A percentile compares a stretch with the other conserved stretches of the same genome.
Evolutionary conservation across 1,284 basidiomycete species (phyloP).

Genomic region (Trametes polyzona): DNA sequence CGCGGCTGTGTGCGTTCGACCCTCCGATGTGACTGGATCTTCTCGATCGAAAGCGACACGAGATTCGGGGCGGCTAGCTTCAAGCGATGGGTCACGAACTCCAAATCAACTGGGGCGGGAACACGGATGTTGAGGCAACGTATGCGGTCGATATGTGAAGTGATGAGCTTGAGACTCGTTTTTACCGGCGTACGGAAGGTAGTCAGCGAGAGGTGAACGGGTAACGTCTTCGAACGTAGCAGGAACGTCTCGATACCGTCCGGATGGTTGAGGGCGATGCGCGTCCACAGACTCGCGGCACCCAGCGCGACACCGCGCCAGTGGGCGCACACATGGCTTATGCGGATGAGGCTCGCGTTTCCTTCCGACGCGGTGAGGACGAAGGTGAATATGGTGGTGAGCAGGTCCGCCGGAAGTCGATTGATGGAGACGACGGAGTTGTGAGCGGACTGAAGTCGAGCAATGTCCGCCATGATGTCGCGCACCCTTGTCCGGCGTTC

Average conservation of each 20-base stretch:
- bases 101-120: not conserved
- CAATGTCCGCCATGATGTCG: not conserved
- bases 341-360: not conserved
- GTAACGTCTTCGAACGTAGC: conserved; percentile 1
- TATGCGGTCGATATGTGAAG: not conserved
- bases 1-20: not conserved
- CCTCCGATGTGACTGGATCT: not conserved
- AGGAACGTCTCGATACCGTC: conserved; percentile 2
- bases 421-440: not conserved
- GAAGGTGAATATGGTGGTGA: conserved; percentile 4
- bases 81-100: not conserved
- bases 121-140: not conserved
- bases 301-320: conserved; percentile 5
- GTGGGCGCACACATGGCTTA: conserved; percentile 4
- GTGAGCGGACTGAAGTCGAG: not conserved
- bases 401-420: conserved; percentile 5
- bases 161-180: not conserved
- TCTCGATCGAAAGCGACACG: conserved; percentile 2
- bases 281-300: conserved; percentile 2
- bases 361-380: not conserved
- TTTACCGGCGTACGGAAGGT: not conserved
- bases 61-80: not conserved
- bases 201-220: not conserved
- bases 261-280: conserved; percentile 4
- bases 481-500: not conserved